A percentile compares a stretch with the other conserved stretches of the same genome.
phyloP scores from a whole-genome alignment of 768 basidiomycete species.

The Coprinopsis cinerea region DNA sequence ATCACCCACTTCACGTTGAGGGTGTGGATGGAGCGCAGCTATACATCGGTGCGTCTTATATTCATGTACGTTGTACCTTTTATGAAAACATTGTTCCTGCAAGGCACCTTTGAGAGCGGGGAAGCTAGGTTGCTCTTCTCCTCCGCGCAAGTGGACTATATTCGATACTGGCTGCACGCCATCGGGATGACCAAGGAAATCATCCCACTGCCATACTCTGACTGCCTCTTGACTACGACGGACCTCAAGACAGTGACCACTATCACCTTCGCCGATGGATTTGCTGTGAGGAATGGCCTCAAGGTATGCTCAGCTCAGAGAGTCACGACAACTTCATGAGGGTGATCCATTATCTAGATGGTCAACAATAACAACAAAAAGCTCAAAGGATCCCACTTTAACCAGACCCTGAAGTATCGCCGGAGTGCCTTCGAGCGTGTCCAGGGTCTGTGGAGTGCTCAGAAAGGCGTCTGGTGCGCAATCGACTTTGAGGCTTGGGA shows the following conservation, averaged over 20 bases:
- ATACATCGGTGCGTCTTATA: constrained; percentile 48
- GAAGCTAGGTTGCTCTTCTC: constrained; percentile 79
- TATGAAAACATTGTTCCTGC: neutral
- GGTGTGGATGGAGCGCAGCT: constrained; percentile 65
- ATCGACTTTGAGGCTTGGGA: constrained; percentile 88
- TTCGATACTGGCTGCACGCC: constrained; percentile 77
- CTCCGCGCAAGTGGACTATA: constrained; percentile 79
- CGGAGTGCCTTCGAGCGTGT: constrained; percentile 65
- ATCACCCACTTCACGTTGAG: constrained; percentile 64
- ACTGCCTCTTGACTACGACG: constrained; percentile 61
- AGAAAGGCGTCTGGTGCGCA: constrained; percentile 67
- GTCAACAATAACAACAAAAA: constrained; percentile 80
- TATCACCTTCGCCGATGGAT: constrained; percentile 47
- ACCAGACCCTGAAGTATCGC: constrained; percentile 46
- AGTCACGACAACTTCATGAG: neutral
- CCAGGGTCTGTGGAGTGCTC: constrained; percentile 55
- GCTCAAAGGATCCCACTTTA: constrained; percentile 48
- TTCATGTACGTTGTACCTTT: neutral
- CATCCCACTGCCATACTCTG: constrained; percentile 72
- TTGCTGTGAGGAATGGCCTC: constrained; percentile 49
- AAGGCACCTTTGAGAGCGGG: constrained; percentile 64
- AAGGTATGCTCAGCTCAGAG: too few species aligned
- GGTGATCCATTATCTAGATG: constrained; percentile 33
- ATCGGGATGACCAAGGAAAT: constrained; percentile 58
- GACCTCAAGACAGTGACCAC: constrained; percentile 56